Conservation (phyloP, 345 rosid genomes). For the Zanthoxylum bungeanum region DNA sequence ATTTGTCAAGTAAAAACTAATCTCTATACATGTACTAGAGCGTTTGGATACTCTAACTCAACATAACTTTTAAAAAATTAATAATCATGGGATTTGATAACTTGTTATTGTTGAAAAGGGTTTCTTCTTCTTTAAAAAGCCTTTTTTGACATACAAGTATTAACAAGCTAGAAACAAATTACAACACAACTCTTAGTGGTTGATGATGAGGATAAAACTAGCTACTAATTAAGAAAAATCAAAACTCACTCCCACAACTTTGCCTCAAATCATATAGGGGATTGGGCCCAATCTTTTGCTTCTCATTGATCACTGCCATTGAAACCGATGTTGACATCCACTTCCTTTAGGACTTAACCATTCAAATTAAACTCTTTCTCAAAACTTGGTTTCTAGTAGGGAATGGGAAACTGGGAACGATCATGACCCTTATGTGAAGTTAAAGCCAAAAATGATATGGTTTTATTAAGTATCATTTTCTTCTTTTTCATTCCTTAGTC, state of each 20-base stretch:
- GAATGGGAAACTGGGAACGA: neutral
- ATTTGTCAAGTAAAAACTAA: no score
- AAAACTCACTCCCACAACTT: constrained; percentile 19
- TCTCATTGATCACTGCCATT: constrained; percentile 14
- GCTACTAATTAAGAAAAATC: constrained; percentile 12
- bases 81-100: no score
- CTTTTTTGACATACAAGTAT: constrained; percentile 16
- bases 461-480: neutral
- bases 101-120: no score
- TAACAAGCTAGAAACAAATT: neutral
- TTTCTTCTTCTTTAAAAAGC: neutral
- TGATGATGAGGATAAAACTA: constrained; percentile 12
- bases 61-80: no score
- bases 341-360: constrained; percentile 8
- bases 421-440: constrained; percentile 13
- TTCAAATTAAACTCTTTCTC: no score
- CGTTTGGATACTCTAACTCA: no score
- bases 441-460: neutral
- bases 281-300: constrained; percentile 23
- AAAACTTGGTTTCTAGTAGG: no score
- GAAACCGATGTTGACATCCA: constrained; percentile 27
- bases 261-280: constrained; percentile 18
- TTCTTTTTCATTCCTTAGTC: constrained; percentile 21
- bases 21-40: no score
- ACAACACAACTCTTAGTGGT: constrained; percentile 9